Percentiles rank a stretch among this genome's conserved stretches.
These are phyloP conservation scores for Cucurbita moschata DNA, from an alignment of 306 rosid species.

Conservation along the genomic window DNA sequence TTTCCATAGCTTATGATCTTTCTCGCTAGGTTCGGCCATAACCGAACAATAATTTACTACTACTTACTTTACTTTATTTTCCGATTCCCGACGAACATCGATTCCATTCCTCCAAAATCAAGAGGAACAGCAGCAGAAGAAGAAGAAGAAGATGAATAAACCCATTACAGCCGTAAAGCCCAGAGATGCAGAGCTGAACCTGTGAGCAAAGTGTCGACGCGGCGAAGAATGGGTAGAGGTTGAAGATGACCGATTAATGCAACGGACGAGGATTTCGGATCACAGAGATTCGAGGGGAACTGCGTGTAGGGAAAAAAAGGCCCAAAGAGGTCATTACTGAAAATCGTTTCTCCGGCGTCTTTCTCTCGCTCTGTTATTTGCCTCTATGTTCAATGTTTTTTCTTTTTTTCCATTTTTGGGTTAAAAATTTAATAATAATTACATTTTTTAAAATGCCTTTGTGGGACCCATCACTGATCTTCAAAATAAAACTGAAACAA, in stretches of 20 bases:
- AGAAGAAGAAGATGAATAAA: not conserved
- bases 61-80: not conserved
- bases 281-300: not conserved
- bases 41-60: not conserved
- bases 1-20: slow-evolving; percentile 42
- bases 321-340: not conserved
- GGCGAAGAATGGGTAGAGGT: not conserved
- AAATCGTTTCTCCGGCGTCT: not conserved
- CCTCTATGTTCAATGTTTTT: not conserved
- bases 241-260: not conserved
- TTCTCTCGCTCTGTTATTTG: not conserved
- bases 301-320: not conserved
- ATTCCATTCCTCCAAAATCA: not conserved
- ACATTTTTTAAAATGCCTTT: too few species aligned
- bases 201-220: not conserved
- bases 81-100: not conserved
- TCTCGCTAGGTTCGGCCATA: slow-evolving; percentile 48
- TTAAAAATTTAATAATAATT: too few species aligned
- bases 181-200: not conserved
- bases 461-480: too few species aligned
- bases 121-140: not conserved
- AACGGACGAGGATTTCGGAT: slow-evolving; percentile 5
- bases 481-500: too few species aligned
- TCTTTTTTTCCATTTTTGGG: not conserved
- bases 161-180: not conserved